Conservation (phyloP, 2,329 filamentous ascomycete genomes). For the Fusarium anthophilum region DNA sequence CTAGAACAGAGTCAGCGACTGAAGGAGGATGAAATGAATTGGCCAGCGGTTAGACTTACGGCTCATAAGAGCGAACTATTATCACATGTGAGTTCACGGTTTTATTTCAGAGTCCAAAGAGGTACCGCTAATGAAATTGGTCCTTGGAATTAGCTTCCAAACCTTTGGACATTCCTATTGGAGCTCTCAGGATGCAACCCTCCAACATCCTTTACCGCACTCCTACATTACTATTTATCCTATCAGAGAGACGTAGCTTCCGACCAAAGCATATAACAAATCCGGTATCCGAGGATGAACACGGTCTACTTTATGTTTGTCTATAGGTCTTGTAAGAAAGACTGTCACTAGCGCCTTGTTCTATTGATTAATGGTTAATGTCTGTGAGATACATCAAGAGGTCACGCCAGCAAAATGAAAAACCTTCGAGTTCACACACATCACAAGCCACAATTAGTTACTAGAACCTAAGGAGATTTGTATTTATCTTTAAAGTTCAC, state of each 20-base stretch:
- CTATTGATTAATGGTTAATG: too few species aligned
- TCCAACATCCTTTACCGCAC: neutral
- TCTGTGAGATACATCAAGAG: too few species aligned
- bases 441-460: neutral
- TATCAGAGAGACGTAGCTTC: neutral
- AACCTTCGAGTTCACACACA: too few species aligned
- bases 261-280: neutral
- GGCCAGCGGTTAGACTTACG: neutral
- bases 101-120: neutral
- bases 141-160: neutral
- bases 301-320: too few species aligned
- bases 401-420: too few species aligned
- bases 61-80: neutral
- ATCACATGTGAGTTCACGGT: neutral
- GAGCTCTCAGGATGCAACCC: neutral
- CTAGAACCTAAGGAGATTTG: rapidly evolving
- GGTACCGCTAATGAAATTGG: neutral
- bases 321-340: too few species aligned
- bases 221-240: neutral
- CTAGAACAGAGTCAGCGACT: too few species aligned
- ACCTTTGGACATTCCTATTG: neutral
- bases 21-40: neutral
- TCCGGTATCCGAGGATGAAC: too few species aligned
- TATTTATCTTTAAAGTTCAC: too few species aligned
- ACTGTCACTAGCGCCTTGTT: too few species aligned